These are phyloP conservation scores for Simplicillium sp. DNA, from an alignment of 2,329 filamentous ascomycete species.

Conservation along the genomic window DNA sequence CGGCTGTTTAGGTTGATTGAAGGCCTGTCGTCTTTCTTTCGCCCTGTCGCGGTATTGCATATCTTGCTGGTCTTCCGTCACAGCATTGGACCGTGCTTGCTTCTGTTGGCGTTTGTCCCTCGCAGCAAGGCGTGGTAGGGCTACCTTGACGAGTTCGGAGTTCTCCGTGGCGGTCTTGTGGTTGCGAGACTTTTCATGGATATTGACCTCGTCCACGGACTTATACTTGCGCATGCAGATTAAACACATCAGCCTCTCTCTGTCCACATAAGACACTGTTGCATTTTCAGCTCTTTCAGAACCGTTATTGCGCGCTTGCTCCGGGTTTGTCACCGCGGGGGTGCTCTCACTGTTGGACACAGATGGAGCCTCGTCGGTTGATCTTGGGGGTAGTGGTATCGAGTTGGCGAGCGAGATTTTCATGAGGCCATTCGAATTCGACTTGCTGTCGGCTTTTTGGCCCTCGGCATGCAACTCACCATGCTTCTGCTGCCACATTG, in stretches of 20 bases:
- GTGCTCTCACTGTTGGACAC: conserved; percentile 4
- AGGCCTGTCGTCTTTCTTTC: conserved; percentile 53
- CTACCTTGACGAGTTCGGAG: conserved; percentile 38
- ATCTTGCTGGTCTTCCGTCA: conserved; percentile 12
- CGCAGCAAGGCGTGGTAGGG: conserved; percentile 26
- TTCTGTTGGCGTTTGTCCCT: conserved; percentile 26
- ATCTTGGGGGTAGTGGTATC: conserved; percentile 2
- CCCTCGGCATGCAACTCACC: conserved; percentile 24
- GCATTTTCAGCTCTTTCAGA: conserved; percentile 1
- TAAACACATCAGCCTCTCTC: conserved; percentile 34
- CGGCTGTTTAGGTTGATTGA: conserved; percentile 51
- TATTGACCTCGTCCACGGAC: conserved; percentile 29
- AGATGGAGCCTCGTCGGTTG: conserved; percentile 10
- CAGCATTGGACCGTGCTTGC: conserved; percentile 11
- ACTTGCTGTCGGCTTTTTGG: background rate
- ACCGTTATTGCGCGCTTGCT: too few species aligned
- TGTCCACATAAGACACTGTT: conserved; percentile 46
- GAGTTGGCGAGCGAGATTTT: conserved; percentile 10
- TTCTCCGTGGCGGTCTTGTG: conserved; percentile 30
- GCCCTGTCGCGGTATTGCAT: conserved; percentile 55
- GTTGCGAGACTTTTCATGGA: conserved; percentile 31
- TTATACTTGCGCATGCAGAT: conserved; percentile 39
- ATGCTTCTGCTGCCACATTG: conserved; percentile 34
- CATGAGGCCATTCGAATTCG: conserved; percentile 7
- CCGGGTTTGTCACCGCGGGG: background rate